Evolutionary conservation across 805 yeast species (phyloP), one percentile per base, ranked within the genome.

Genomic region (Candida michaelii): DNA sequence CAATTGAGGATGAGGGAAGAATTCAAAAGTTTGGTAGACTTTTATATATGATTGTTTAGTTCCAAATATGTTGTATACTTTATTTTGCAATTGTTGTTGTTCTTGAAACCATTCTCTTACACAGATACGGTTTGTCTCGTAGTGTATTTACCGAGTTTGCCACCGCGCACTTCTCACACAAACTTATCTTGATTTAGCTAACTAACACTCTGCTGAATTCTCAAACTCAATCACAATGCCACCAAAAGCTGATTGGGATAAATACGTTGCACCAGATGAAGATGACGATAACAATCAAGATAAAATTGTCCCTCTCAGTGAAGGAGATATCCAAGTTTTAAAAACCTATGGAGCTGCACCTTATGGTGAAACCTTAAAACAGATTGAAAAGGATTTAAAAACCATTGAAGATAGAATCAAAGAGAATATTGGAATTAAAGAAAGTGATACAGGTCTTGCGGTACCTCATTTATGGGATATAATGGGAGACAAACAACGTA

Each of bases 261-360:
- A 93, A 65, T 89, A 88, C 68, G 84, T 82, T 62, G 85, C 93
- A 39, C 95, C 96, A n/a, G 76, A 73, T 34, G 97, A 85, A 51
- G 80, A 74, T 5, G 82, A 75, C 27, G 82, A 74, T 44, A 72
- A 71, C 42, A 71, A 74, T 40, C 89, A 83, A 39, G 89, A 83
- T 45, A 83, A 88, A 52, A 83, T 86, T 53, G 80, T 77, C 30
- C 99, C 99, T 8, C 77, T 93, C 53, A 77, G 89, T 45, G 99
- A 93, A 62, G 97, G 95, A 36, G 99, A 93, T 65, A 95, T 95
- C 62, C 97, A 91, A 66, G 98, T 93, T 36, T 75, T 93, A 56
- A 91, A 93, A 69, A 89, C 97, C 5, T 93, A 93, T 59, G 98
- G 98, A 39, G 93, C 95, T 19, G 99, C 98, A 1, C 98, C 99